Conservation (phyloP, 2,329 filamentous ascomycete genomes). For the Thielaviopsis populi region DNA sequence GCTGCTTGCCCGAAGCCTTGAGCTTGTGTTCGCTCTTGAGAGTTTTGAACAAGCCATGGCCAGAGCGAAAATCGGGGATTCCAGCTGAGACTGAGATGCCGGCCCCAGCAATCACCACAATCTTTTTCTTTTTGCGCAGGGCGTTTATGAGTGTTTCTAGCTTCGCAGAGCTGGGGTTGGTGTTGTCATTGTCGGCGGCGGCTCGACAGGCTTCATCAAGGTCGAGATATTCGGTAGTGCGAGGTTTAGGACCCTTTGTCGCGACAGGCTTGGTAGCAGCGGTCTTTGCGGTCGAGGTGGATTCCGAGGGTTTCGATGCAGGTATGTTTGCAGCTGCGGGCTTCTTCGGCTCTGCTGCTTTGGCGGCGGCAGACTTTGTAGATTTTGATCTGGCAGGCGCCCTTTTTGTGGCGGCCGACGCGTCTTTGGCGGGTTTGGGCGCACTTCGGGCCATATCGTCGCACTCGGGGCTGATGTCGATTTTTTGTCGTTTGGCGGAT, state of each 20-base stretch:
- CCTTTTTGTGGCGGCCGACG: constrained; percentile 55
- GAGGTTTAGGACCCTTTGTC: constrained; percentile 33
- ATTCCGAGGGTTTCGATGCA: background rate
- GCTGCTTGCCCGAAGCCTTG: constrained; percentile 76
- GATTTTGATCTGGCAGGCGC: constrained; percentile 26
- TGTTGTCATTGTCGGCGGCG: constrained; percentile 27
- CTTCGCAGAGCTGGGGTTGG: constrained; percentile 37
- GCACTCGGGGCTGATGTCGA: background rate
- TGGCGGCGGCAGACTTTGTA: background rate
- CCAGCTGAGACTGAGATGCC: constrained; percentile 95
- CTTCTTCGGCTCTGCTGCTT: background rate
- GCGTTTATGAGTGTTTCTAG: constrained; percentile 58
- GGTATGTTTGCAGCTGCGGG: background rate
- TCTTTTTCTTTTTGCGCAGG: constrained; percentile 81
- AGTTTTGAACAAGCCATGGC: constrained; percentile 74
- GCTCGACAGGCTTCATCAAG: constrained; percentile 31
- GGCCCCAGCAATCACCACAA: constrained; percentile 89
- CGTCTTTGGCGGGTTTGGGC: constrained; percentile 32
- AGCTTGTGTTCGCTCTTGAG: constrained; percentile 77
- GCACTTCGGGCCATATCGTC: constrained; percentile 15
- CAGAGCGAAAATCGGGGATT: constrained; percentile 92
- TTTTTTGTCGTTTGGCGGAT: constrained; percentile 10
- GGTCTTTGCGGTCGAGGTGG: background rate
- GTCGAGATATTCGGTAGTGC: constrained; percentile 72
- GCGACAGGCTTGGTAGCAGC: background rate